These are phyloP conservation scores for Pleurotus platypus DNA, from an alignment of 768 basidiomycete genomes.

Conservation along the genomic window DNA sequence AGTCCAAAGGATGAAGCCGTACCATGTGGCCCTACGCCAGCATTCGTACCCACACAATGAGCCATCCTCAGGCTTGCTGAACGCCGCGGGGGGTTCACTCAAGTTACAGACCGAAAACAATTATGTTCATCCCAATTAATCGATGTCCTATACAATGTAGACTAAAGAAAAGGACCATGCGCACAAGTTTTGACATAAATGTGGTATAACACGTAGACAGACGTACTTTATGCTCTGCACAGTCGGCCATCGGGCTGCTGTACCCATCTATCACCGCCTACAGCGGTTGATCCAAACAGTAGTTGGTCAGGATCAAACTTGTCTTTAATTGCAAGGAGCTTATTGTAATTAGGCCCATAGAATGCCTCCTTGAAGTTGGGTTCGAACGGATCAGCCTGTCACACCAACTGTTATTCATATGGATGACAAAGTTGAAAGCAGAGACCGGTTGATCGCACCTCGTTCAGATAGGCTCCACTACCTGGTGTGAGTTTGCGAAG, in stretches of 20 bases:
- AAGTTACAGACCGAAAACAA: too few species aligned
- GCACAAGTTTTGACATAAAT: too few species aligned
- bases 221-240: neutral
- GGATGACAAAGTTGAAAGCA: neutral
- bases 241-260: neutral
- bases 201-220: neutral
- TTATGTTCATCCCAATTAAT: too few species aligned
- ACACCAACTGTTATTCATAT: neutral
- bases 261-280: slow-evolving; percentile 10
- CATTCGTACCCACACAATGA: too few species aligned
- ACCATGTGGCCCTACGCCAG: too few species aligned
- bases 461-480: slow-evolving; percentile 7
- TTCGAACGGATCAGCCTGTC: slow-evolving; percentile 5
- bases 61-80: too few species aligned
- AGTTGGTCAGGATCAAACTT: slow-evolving; percentile 8
- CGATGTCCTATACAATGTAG: too few species aligned
- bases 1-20: too few species aligned
- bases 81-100: too few species aligned
- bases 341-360: slow-evolving; percentile 8
- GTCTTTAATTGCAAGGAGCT: slow-evolving; percentile 7
- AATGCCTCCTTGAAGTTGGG: slow-evolving; percentile 11
- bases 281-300: neutral
- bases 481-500: slow-evolving; percentile 1
- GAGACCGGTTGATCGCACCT: neutral
- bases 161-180: too few species aligned